Base-by-base conservation (phyloP, 192 early-diverging fungal species). In the Coemansia sp. region DNA sequence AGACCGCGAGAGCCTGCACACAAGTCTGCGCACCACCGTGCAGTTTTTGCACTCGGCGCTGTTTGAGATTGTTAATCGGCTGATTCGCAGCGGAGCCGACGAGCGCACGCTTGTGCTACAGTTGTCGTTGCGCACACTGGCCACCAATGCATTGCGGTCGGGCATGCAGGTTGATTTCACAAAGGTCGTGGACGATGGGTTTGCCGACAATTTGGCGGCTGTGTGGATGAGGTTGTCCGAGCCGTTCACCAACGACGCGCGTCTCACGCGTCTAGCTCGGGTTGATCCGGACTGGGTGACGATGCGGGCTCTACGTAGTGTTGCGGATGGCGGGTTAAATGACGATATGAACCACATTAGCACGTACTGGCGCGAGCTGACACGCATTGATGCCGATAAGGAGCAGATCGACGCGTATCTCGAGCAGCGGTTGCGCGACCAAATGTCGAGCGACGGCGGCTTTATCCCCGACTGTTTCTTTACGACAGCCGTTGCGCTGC, bases 401-500 rank as follows among this genome's bases (percentile, higher is more conserved):
- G 82, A 86, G 38, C 55, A 78, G 40, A 83, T 84, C 9, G 90
- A 93, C 51, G 73, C 70, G 17, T 89, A 90, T 55, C 74, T 86
- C 11, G 54, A 76, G 28, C 61, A 46, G 10, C 61, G 15, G 9
- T 14, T 28, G 2, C 23, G 20, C 1, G 31, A 5, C n/a, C 38
- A 25, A 21, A 31, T 23, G 46, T 6, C 51, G 0, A 34, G 18
- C 21, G 20, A 21, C 74, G 25, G 61, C 17, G 31, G 24, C 64
- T 98, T 98, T 66, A 92, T 97, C 37, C 86, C 94, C 2, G 93
- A 97, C 61, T 83, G 91, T 17, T 97, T 98, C 71, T 92, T 88
- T 59, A 62, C 94, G 5, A 87, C 94, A 0, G 72, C 96, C 10
- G 79, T 83, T 11, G 81, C 88, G 6, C 81, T 90, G 51, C 97